phyloP scores from a whole-genome alignment of 1,139 yeast species.

The Blastobotrys proliferans region DNA sequence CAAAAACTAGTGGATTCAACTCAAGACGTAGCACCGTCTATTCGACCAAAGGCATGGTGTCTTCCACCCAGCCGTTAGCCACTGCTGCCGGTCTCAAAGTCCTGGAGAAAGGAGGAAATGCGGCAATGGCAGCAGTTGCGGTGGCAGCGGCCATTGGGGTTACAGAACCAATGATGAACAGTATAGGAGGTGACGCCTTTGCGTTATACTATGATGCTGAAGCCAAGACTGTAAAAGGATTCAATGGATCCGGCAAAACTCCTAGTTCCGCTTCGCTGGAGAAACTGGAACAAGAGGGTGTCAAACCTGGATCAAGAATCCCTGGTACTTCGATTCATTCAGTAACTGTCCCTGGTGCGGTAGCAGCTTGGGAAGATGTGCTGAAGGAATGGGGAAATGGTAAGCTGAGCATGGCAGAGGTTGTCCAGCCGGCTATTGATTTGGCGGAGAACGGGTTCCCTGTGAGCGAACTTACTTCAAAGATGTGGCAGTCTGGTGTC shows the following conservation, averaged over 20 bases:
- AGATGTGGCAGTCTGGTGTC: constrained; percentile 44
- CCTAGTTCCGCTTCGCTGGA: constrained; percentile 52
- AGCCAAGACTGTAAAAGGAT: constrained; percentile 52
- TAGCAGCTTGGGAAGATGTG: constrained; percentile 75
- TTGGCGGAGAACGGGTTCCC: constrained; percentile 67
- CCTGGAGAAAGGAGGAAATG: constrained; percentile 69
- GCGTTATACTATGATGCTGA: constrained; percentile 54
- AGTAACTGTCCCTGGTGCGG: constrained; percentile 73
- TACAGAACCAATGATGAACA: constrained; percentile 73
- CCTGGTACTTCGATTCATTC: constrained; percentile 52
- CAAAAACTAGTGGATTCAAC: constrained; percentile 12
- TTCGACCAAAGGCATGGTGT: constrained; percentile 69
- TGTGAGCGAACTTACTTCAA: constrained; percentile 55
- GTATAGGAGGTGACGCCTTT: constrained; percentile 82
- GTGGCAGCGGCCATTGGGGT: constrained; percentile 71
- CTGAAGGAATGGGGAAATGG: constrained; percentile 70
- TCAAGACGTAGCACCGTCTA: constrained; percentile 77
- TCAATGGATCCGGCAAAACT: constrained; percentile 76
- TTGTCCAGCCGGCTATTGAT: constrained; percentile 66
- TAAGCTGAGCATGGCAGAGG: constrained; percentile 53
- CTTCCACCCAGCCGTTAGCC: constrained; percentile 75
- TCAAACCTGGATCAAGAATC: constrained; percentile 37
- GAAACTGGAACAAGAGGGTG: constrained; percentile 43
- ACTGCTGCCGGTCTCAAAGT: constrained; percentile 68
- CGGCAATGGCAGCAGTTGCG: constrained; percentile 76